Base-by-base conservation (phyloP, 352 stramenopile species). In the Phytophthora citricola region DNA sequence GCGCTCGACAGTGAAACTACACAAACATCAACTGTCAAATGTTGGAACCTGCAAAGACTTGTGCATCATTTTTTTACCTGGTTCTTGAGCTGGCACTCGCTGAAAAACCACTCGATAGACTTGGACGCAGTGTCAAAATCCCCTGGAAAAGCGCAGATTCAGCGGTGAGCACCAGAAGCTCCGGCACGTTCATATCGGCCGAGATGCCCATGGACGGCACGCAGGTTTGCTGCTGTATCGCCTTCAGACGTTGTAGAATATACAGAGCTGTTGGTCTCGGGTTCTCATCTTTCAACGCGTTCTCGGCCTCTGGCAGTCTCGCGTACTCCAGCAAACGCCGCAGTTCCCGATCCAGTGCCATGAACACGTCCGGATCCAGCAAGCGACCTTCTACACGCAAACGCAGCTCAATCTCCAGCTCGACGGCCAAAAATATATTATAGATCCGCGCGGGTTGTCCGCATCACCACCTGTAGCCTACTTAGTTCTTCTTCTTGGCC, bases 401-500 rank as follows among this genome's bases (percentile, higher is more conserved):
- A 52, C 22, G 64, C 29, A 34, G 29, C 50, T 67, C 63, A 72
- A 83, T 79, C 73, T 82, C 81, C 83, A 68, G 58, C 53, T 31
- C 38, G 45, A 66, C 63, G 67, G 67, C 58, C 63, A 81, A 89
- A 79, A 89, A 82, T 89, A 88, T 86, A 89, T 87, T 88, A 86
- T 76, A 78, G 46, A 78, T 66, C 50, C 63, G 67, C 50, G 15
- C 51, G 43, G 53, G 24, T 51, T 50, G 32, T 48, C 11, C 14
- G 31, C 51, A 56, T 61, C 41, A 52, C 20, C 34, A 54, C 24
- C 12, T 34, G 46, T 17, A 36, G 31, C 31, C 31, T 36, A 36
- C 58, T 66, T 87, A 94, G 46, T 92, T 80, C 71, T 97, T 97
- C 83, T 95, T 94, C 73, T 99, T 99, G 63, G 98, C 98, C 52